phyloP scores from a whole-genome alignment of 148 eudicot species.

The Amaranthus palmeri region DNA sequence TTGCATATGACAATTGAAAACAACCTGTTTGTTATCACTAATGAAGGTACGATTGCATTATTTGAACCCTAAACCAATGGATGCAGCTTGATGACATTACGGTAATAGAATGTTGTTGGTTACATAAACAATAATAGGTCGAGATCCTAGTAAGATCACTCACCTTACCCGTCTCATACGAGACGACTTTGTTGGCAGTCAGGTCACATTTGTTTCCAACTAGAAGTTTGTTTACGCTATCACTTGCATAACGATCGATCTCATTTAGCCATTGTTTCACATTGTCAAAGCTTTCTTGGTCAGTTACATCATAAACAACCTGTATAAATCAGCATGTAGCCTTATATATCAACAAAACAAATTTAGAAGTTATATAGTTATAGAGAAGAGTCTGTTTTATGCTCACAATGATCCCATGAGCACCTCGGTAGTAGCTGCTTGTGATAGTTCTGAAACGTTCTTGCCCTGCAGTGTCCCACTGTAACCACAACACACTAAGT shows the following conservation, averaged over 20 bases:
- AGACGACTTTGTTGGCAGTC: constrained; percentile 53
- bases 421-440: constrained; percentile 54
- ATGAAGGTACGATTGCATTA: too few relatives aligned
- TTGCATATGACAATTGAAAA: too few relatives aligned
- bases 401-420: constrained; percentile 52
- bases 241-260: constrained; percentile 76
- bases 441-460: constrained; percentile 54
- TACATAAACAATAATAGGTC: too few relatives aligned
- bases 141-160: constrained; percentile 1
- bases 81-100: too few relatives aligned
- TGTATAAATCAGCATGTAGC: constrained; percentile 19
- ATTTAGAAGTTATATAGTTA: neutral
- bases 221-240: constrained; percentile 68
- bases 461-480: constrained; percentile 60
- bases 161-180: constrained; percentile 63
- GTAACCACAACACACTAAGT: constrained; percentile 2
- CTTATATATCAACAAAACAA: neutral
- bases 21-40: too few relatives aligned
- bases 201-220: constrained; percentile 78
- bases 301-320: constrained; percentile 84
- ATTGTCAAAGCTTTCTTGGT: constrained; percentile 68
- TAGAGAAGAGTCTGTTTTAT: neutral
- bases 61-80: too few relatives aligned
- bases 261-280: constrained; percentile 73
- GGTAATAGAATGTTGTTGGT: too few relatives aligned